phyloP scores from a whole-genome alignment of 2,329 filamentous ascomycete genomes.

The Aspergillus tanneri region DNA sequence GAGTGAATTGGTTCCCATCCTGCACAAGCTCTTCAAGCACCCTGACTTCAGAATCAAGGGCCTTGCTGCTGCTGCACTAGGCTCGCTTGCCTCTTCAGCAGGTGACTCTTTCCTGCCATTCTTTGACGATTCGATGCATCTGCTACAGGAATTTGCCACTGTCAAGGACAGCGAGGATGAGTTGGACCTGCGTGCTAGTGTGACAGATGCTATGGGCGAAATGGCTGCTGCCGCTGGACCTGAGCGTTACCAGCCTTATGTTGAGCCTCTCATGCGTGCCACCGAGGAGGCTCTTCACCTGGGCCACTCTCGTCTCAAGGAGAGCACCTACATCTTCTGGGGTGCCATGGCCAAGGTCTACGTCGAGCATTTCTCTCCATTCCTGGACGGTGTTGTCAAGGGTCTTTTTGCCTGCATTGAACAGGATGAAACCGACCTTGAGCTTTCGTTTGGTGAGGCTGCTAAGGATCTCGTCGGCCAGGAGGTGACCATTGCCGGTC shows the following conservation, averaged over 20 bases:
- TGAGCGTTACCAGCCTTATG: conserved; percentile 84
- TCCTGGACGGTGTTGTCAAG: conserved; percentile 49
- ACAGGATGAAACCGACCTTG: conserved; percentile 80
- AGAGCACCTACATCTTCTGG: conserved; percentile 98
- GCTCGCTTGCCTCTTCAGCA: conserved; percentile 83
- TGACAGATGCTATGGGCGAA: conserved; percentile 89
- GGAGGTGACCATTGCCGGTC: conserved; percentile 75
- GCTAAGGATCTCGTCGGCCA: conserved; percentile 72
- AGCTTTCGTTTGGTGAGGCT: conserved; percentile 71
- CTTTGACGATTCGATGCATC: conserved; percentile 85
- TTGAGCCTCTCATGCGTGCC: conserved; percentile 83
- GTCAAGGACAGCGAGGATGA: conserved; percentile 90
- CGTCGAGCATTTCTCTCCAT: conserved; percentile 59
- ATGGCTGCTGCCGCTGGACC: conserved; percentile 86
- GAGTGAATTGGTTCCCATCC: conserved; percentile 75
- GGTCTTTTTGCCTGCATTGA: conserved; percentile 78
- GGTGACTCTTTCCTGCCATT: conserved; percentile 84
- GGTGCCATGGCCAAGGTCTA: conserved; percentile 93
- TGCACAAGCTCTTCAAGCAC: conserved; percentile 79
- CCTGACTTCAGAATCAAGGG: conserved; percentile 87
- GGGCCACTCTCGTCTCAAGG: conserved; percentile 84
- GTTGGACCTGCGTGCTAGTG: conserved; percentile 82
- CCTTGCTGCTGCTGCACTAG: conserved; percentile 82
- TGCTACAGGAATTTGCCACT: conserved; percentile 77
- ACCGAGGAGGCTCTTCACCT: conserved; percentile 88